Evolutionary conservation across 352 stramenopile species (phyloP).

Genomic region (Hyaloperonospora brassicae): DNA sequence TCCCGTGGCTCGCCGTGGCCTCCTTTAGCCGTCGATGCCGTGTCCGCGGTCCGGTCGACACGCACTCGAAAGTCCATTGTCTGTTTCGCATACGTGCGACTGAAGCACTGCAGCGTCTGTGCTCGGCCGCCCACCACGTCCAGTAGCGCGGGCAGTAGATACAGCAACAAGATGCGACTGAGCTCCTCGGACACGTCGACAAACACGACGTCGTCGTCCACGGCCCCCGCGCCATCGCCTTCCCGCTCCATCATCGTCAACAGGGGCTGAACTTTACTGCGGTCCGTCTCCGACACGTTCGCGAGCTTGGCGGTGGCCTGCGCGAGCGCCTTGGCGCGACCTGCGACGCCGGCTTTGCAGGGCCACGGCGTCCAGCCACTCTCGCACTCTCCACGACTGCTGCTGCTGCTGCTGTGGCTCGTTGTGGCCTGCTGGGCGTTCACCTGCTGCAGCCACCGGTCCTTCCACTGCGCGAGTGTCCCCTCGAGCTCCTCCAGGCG

Average conservation of each 20-base stretch:
- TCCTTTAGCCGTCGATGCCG: neutral
- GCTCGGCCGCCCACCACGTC: slow-evolving; percentile 20
- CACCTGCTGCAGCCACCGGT: slow-evolving; percentile 54
- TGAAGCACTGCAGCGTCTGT: slow-evolving; percentile 39
- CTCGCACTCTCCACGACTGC: slow-evolving; percentile 8
- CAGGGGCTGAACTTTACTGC: slow-evolving; percentile 44
- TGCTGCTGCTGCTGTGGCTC: neutral
- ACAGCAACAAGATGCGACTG: slow-evolving; percentile 43
- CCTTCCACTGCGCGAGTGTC: slow-evolving; percentile 52
- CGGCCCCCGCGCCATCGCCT: slow-evolving; percentile 1
- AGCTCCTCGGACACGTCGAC: slow-evolving; percentile 47
- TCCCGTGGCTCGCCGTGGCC: slow-evolving; percentile 4
- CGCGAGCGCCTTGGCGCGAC: slow-evolving; percentile 23
- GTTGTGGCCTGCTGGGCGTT: slow-evolving; percentile 14
- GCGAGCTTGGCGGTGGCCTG: slow-evolving; percentile 38
- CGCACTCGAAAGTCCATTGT: slow-evolving; percentile 57
- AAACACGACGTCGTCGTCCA: slow-evolving; percentile 33
- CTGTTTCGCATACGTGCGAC: slow-evolving; percentile 48
- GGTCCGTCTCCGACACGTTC: slow-evolving; percentile 38
- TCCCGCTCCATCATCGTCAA: slow-evolving; percentile 23
- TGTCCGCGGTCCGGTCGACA: slow-evolving; percentile 5
- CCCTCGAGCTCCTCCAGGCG: slow-evolving; percentile 57
- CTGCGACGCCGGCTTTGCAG: slow-evolving; percentile 18
- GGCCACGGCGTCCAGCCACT: slow-evolving; percentile 31
- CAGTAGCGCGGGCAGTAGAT: slow-evolving; percentile 43